Conservation (phyloP, 345 rosid species). For the Gossypium ekmanianum region DNA sequence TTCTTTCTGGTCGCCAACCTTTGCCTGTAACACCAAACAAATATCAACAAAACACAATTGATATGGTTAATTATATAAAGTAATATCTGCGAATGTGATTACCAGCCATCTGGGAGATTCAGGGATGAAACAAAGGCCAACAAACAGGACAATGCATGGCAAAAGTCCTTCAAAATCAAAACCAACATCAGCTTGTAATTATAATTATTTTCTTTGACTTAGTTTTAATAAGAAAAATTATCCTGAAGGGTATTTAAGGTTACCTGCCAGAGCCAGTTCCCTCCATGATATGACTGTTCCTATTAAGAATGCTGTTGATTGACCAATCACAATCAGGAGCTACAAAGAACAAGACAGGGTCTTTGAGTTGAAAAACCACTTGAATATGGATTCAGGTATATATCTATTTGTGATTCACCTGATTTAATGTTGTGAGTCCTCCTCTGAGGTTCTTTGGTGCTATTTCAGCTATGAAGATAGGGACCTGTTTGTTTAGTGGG, state of each 20-base stretch:
- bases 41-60: too few relatives aligned
- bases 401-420: constrained; percentile 25
- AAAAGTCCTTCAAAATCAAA: constrained; percentile 46
- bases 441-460: constrained; percentile 89
- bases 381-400: too few relatives aligned
- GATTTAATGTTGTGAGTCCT: constrained; percentile 81
- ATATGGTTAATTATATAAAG: neutral
- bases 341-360: constrained; percentile 25
- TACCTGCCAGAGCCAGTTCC: constrained; percentile 76
- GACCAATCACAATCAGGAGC: constrained; percentile 74
- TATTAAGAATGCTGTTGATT: constrained; percentile 58
- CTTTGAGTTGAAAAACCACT: neutral
- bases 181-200: constrained; percentile 8
- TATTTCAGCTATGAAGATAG: constrained; percentile 84
- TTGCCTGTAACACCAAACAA: constrained; percentile 44
- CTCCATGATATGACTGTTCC: constrained; percentile 77
- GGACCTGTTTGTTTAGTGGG: constrained; percentile 45
- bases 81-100: constrained; percentile 13
- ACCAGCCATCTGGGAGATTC: constrained; percentile 98
- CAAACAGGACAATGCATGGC: constrained; percentile 67
- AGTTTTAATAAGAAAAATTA: neutral
- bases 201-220: neutral
- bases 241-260: neutral
- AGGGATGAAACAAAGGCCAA: constrained; percentile 67
- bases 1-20: constrained; percentile 58